These are phyloP conservation scores for Trifolium repens DNA, from an alignment of 306 rosid species.

Conservation along the genomic window DNA sequence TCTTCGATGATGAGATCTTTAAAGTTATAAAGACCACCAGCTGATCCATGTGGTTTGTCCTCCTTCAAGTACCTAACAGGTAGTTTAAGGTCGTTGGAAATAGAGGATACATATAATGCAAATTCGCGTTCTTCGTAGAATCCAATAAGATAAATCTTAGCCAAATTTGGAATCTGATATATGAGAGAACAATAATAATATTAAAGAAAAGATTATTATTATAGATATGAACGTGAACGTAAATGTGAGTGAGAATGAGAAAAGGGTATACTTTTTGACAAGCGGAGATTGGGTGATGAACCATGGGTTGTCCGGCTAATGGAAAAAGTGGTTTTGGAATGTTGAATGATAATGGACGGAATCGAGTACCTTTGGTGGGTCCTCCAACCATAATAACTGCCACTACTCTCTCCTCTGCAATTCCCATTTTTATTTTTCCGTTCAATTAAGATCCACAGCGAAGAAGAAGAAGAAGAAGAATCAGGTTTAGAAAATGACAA, in stretches of 20 bases:
- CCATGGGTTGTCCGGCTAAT: slow-evolving; percentile 98
- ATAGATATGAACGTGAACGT: not conserved
- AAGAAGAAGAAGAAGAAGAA: slow-evolving; percentile 3
- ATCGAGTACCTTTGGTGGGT: slow-evolving; percentile 98
- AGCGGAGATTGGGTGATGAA: slow-evolving; percentile 95
- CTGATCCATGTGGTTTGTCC: slow-evolving; percentile 96
- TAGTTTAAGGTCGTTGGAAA: slow-evolving; percentile 89
- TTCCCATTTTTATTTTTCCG: slow-evolving; percentile 50
- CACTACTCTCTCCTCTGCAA: slow-evolving; percentile 73
- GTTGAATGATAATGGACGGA: slow-evolving; percentile 90
- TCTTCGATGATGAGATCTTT: slow-evolving; percentile 95
- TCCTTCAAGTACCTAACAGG: slow-evolving; percentile 96
- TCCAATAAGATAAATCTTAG: slow-evolving; percentile 83
- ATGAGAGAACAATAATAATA: not conserved
- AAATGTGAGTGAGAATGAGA: too few species aligned
- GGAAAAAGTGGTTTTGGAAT: slow-evolving; percentile 95
- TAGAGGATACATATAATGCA: slow-evolving; percentile 77
- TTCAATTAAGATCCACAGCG: not conserved
- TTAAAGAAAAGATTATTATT: too few species aligned
- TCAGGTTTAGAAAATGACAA: not conserved
- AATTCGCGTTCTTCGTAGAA: slow-evolving; percentile 97
- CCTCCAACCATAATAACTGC: slow-evolving; percentile 99
- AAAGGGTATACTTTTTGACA: slow-evolving; percentile 78
- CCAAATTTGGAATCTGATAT: slow-evolving; percentile 83
- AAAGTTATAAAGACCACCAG: slow-evolving; percentile 90